Evolutionary conservation across 108 stramenopile genomes (phyloP).

Genomic region (Nitzschia sp.): DNA sequence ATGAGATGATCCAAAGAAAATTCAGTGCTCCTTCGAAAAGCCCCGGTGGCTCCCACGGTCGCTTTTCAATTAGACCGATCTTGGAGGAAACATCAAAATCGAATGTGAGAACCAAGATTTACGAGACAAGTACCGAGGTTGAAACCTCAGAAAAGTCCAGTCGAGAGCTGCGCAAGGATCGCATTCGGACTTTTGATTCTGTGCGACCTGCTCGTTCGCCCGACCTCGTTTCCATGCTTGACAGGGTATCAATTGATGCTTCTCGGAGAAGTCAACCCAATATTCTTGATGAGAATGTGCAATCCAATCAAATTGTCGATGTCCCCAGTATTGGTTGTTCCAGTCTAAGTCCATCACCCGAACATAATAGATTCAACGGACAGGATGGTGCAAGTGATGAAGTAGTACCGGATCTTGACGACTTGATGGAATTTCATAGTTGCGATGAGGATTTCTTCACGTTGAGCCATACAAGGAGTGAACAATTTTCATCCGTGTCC

Average conservation of each 20-base stretch:
- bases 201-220: conserved; percentile 9
- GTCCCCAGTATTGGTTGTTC: not conserved
- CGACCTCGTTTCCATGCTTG: not conserved
- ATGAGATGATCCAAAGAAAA: no score
- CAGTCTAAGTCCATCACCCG: no score
- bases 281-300: not conserved
- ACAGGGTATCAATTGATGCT: not conserved
- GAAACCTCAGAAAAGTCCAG: not conserved
- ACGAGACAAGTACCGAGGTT: no score
- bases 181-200: conserved; percentile 9
- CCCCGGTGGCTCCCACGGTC: no score
- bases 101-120: not conserved
- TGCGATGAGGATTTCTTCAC: conserved; percentile 14
- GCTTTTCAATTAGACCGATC: no score
- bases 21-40: no score
- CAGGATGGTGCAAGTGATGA: not conserved
- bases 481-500: no score
- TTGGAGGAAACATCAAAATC: conserved; percentile 15
- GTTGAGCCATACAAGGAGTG: no score
- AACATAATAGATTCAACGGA: not conserved
- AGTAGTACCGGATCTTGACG: conserved; percentile 6
- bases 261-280: not conserved
- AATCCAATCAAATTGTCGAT: not conserved
- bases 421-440: conserved; percentile 9
- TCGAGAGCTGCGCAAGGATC: conserved; percentile 18